Percentiles rank a stretch among this genome's conserved stretches.
Conservation (phyloP, 139 green algal genomes). For the Asterochloris erici region DNA sequence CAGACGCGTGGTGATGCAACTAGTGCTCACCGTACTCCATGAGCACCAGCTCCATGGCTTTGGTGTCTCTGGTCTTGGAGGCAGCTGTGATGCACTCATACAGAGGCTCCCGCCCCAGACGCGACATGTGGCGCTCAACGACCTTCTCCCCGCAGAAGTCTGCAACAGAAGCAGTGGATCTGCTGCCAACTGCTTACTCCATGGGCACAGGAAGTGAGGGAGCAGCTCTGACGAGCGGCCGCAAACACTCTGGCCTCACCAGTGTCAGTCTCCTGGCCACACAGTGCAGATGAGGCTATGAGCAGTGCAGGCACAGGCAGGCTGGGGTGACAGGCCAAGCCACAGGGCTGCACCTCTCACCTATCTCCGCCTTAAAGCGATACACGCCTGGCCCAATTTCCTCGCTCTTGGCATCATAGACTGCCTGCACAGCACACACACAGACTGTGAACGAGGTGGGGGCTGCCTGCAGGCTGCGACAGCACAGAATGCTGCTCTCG, state of each 20-base stretch:
- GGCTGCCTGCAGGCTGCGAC: no score
- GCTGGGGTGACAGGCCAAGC: no score
- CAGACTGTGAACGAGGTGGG: no score
- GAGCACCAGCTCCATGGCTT: slow-evolving; percentile 47
- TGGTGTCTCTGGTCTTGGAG: background rate
- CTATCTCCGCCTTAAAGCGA: slow-evolving; percentile 82
- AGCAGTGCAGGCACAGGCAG: no score
- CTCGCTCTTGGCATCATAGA: slow-evolving; percentile 84
- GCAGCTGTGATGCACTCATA: slow-evolving; percentile 27
- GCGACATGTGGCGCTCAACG: slow-evolving; percentile 31
- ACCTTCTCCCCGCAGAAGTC: slow-evolving; percentile 35
- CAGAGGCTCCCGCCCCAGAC: slow-evolving; percentile 27
- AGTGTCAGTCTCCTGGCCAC: no score
- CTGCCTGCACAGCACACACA: slow-evolving; percentile 33
- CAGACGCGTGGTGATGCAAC: no score
- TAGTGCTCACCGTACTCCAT: slow-evolving; percentile 48
- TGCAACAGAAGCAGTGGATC: slow-evolving; percentile 2
- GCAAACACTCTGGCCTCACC: no score
- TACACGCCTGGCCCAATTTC: slow-evolving; percentile 80
- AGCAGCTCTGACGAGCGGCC: no score
- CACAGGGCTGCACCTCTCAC: slow-evolving; percentile 12
- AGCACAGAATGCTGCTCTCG: no score
- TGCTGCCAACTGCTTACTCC: no score
- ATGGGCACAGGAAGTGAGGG: no score
- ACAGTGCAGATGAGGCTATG: no score